These are phyloP conservation scores for Globisporangium lucens DNA, from an alignment of 352 stramenopile species.

Conservation along the genomic window DNA sequence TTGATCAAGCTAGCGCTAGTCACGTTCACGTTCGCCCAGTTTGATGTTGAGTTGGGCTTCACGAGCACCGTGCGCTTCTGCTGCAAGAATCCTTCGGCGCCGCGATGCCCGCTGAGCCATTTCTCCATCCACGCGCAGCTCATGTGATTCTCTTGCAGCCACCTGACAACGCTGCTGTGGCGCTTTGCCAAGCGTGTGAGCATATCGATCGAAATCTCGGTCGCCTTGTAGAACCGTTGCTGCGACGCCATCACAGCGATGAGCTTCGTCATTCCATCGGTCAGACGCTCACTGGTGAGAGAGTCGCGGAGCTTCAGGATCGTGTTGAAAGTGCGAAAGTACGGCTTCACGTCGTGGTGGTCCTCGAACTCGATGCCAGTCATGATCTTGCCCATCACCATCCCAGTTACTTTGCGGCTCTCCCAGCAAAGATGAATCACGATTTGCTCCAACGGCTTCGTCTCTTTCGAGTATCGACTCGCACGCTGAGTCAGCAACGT, in stretches of 20 bases:
- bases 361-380: constrained; percentile 77
- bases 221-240: constrained; percentile 85
- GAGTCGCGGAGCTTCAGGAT: constrained; percentile 79
- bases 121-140: constrained; percentile 84
- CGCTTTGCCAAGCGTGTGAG: constrained; percentile 78
- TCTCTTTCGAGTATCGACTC: constrained; percentile 74
- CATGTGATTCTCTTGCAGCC: constrained; percentile 61
- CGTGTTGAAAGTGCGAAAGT: constrained; percentile 83
- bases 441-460: constrained; percentile 76
- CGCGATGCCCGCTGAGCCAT: constrained; percentile 70
- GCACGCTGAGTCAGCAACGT: constrained; percentile 73
- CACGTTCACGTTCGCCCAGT: constrained; percentile 68
- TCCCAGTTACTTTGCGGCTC: constrained; percentile 48
- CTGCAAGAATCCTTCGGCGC: constrained; percentile 62
- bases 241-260: constrained; percentile 80
- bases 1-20: constrained; percentile 55
- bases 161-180: constrained; percentile 53
- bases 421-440: constrained; percentile 79
- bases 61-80: constrained; percentile 75
- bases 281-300: constrained; percentile 53
- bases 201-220: constrained; percentile 85
- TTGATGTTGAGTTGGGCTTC: constrained; percentile 82
- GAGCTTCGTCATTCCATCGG: constrained; percentile 66
- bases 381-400: constrained; percentile 66
- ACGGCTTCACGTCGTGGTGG: constrained; percentile 86